phyloP scores from a whole-genome alignment of 2,329 filamentous ascomycete species.

The Didymella pinodella region DNA sequence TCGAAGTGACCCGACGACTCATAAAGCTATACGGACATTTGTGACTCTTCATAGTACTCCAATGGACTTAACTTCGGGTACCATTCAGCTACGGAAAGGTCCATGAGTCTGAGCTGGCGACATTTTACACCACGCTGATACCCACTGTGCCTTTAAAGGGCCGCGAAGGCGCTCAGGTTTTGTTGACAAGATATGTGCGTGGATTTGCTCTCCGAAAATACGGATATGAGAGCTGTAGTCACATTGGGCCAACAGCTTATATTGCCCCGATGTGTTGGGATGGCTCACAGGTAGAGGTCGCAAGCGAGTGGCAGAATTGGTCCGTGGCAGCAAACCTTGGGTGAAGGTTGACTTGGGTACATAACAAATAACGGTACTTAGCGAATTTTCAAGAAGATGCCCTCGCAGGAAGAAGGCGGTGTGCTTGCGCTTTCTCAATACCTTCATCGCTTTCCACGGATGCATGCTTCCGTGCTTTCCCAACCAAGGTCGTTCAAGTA shows the following conservation, averaged over 20 bases:
- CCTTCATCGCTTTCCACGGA: neutral
- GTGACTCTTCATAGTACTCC: too few species aligned
- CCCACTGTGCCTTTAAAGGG: too few species aligned
- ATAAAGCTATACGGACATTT: too few species aligned
- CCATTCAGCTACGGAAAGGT: too few species aligned
- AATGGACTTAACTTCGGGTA: too few species aligned
- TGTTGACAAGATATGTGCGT: neutral
- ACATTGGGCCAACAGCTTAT: neutral
- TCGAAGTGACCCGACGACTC: too few species aligned
- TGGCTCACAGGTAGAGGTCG: neutral
- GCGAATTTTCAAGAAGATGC: too few species aligned
- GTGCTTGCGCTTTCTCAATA: neutral
- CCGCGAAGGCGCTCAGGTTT: neutral
- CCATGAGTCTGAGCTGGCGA: too few species aligned
- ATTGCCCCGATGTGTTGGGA: neutral
- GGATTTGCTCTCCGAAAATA: neutral
- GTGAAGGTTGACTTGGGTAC: too few species aligned
- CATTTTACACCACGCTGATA: too few species aligned
- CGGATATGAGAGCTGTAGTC: neutral
- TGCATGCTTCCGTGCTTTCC: neutral
- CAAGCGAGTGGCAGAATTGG: too few species aligned
- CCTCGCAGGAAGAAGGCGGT: neutral
- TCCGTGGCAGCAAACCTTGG: neutral
- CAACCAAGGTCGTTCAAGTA: neutral
- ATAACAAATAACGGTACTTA: too few species aligned